Base-by-base conservation (phyloP, 495 filamentous ascomycete species). In the Penicillium simplicissimum region DNA sequence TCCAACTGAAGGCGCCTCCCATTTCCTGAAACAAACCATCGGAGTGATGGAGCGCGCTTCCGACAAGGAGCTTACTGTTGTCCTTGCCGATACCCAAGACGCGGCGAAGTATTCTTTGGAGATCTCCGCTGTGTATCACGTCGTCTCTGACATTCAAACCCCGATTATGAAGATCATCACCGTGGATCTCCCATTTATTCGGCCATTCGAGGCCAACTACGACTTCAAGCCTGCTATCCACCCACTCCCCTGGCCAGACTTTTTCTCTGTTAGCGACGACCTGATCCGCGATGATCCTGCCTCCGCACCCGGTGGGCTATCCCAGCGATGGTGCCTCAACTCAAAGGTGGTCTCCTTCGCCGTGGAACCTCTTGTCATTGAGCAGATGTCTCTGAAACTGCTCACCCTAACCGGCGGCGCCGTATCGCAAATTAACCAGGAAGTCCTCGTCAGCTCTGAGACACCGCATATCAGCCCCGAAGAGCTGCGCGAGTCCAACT, bases 171-270 rank as follows among this genome's bases (percentile, higher is more conserved):
- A 94, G 69, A 85, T 83, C 1, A 69, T 86, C 7, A 77, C 82
- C 0, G 82, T 87, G 19, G 85, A 87, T 14, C 67, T 99, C 14
- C 82, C 87, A 15, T 81, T 97, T 56, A 81, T 90, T 55, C 86
- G 85, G 37, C 92, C 95, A 8, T 96, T 98, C 62, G 91, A 96
- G 75, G 89, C 92, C 8, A 91, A 87, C 64, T 96, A 93, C 66
- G 90, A 93, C 55, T 88, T 96, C 64, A 78, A 85, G 2, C 92
- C 95, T 14, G 84, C 87, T 4, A 71, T 96, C 6, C 87, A 97
- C 75, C 78, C 84, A 1, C 86, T 88, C 53, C 81, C 83, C 9
- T 98, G 94, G 94, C 94, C 96, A 8, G 90, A 86, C 65, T 88
- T 92, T 68, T 97, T 98, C 69, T 79, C 83, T 6, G 66, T 85